phyloP scores from a whole-genome alignment of 805 yeast species.

The Starmerella ratchasimensis region DNA sequence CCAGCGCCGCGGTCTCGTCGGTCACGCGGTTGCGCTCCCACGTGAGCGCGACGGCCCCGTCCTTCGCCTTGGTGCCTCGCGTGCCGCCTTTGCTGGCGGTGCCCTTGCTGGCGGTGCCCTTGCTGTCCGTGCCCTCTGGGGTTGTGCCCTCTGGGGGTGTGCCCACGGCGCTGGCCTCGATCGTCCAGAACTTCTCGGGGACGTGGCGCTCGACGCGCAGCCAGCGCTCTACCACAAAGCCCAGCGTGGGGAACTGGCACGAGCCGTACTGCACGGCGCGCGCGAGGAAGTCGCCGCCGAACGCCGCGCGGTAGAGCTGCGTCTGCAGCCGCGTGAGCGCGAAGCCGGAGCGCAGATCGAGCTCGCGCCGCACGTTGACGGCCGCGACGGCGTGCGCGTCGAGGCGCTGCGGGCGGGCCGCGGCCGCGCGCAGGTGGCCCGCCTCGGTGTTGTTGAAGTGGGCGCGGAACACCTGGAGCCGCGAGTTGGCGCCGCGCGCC shows the following conservation, averaged over 20 bases:
- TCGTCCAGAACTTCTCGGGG: constrained; percentile 70
- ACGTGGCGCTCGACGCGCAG: constrained; percentile 56
- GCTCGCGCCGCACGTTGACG: constrained; percentile 70
- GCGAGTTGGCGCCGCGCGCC: constrained; percentile 42
- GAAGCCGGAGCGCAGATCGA: constrained; percentile 80
- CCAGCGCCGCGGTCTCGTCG: constrained; percentile 51
- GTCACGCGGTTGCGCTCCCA: constrained; percentile 67
- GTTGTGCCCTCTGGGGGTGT: no score
- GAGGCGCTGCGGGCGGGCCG: constrained; percentile 47
- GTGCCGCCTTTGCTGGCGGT: no score
- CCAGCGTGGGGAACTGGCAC: constrained; percentile 94
- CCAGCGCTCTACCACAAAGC: constrained; percentile 88
- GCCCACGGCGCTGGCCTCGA: constrained; percentile 43
- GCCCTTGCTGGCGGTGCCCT: constrained; percentile 10
- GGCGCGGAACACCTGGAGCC: constrained; percentile 54
- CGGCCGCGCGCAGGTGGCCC: constrained; percentile 59
- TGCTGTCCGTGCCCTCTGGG: neutral
- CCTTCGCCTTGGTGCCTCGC: constrained; percentile 18
- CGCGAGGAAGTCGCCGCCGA: constrained; percentile 22
- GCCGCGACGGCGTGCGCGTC: constrained; percentile 67
- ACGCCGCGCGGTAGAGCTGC: constrained; percentile 27
- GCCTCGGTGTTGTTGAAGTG: constrained; percentile 77
- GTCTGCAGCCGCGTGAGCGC: constrained; percentile 77
- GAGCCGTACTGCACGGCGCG: constrained; percentile 64
- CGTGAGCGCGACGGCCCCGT: constrained; percentile 30